Evolutionary conservation across 2,329 filamentous ascomycete genomes (phyloP), one percentile per base, ranked within the genome.

Genomic region (Penicillium fuscoglaucum): DNA sequence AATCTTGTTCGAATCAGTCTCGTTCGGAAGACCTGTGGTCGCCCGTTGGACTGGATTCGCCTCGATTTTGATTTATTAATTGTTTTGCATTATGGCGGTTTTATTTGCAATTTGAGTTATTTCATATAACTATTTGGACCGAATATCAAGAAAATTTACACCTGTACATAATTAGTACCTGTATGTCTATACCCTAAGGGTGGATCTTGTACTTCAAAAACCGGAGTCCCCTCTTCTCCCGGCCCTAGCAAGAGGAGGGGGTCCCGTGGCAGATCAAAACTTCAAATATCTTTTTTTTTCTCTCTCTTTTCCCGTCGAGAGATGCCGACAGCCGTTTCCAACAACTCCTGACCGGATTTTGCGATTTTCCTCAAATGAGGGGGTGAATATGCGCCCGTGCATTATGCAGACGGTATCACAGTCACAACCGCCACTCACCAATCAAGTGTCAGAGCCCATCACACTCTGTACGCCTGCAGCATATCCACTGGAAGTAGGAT

Each of bases 331-430:
- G 6, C 54, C 40, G 21, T 45, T 17, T 45, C 13, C 37, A 28
- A 39, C 15, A 52, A 5, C 15, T 19, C 24, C 15, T 21, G 45
- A 17, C 45, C 7, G 26, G 39, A 35, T 26, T 28, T 53, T 19
- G n/a, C 15, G 19, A 26, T 24, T 28, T 13, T n/a, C 3, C 41
- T 45, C 21, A 31, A 19, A 53, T 49, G 56, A 55, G 56, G 56
- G 56, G 56, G 40, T 51, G 24, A 29, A 40, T 17, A 19, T 39
- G 33, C 21, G 62, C 63, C 63, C 62, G 61, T 67, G 61, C 63
- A 63, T 52, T 19, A 47, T 73, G 71, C 71, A 72, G 59, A 33
- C 5, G 43, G 39, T 52, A 64, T 74, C 72, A 74, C 71, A 72
- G 52, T 74, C 71, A 73, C 71, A 69, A 41, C 57, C 40, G 39